Conservation (phyloP, 257 asterid species). For the Solanum sparsipilum region DNA sequence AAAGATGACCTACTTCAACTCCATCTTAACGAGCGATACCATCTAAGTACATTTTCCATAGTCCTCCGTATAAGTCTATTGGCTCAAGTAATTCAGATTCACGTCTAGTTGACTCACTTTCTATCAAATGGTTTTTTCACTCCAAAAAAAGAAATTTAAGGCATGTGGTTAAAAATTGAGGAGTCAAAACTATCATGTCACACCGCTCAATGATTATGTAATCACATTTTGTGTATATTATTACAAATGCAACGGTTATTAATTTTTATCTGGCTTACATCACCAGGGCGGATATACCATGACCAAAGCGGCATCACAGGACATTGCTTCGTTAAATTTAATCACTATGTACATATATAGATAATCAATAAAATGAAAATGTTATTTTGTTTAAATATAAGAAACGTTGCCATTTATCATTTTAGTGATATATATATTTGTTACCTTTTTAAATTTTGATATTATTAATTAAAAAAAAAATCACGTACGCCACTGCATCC, state of each 20-base stretch:
- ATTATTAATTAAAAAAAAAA: fast-evolving
- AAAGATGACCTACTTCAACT: neutral
- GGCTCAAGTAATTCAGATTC: neutral
- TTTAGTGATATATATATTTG: neutral
- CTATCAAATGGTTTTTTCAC: neutral
- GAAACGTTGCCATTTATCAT: neutral
- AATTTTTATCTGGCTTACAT: neutral
- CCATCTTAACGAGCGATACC: neutral
- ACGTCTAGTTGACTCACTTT: neutral
- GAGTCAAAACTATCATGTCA: neutral
- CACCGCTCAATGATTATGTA: neutral
- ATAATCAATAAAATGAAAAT: neutral
- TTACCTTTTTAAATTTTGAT: neutral
- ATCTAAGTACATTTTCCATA: neutral
- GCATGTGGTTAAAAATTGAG: neutral
- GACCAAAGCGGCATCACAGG: neutral
- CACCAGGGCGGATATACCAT: neutral
- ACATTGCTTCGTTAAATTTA: neutral
- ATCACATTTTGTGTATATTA: neutral
- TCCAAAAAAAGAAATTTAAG: neutral
- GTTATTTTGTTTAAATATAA: neutral
- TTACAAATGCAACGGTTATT: neutral
- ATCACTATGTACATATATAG: neutral
- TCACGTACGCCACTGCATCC: neutral
- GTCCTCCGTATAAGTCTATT: neutral